phyloP scores from a whole-genome alignment of 2,329 filamentous ascomycete genomes.

The Pyricularia sp. region DNA sequence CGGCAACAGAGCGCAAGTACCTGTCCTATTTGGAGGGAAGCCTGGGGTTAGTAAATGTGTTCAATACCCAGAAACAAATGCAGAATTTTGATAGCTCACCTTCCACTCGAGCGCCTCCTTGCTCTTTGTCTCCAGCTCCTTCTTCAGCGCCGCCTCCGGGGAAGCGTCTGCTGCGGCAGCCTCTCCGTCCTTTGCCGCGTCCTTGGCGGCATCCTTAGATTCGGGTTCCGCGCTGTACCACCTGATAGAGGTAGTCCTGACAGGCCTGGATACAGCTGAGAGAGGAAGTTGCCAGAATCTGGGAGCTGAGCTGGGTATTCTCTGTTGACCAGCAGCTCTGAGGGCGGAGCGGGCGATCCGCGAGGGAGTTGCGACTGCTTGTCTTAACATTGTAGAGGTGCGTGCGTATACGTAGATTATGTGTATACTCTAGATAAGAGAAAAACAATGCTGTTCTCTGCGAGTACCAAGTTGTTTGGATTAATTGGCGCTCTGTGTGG shows the following conservation, averaged over 20 bases:
- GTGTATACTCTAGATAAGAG: neutral
- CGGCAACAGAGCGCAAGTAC: conserved; percentile 86
- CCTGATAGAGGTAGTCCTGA: conserved; percentile 18
- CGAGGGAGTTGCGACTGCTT: conserved; percentile 31
- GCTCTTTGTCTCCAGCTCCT: conserved; percentile 42
- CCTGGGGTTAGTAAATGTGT: neutral
- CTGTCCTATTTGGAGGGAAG: conserved; percentile 57
- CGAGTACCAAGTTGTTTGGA: neutral
- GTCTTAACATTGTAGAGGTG: conserved; percentile 31
- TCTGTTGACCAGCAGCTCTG: conserved; percentile 21
- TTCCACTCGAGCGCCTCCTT: conserved; percentile 65
- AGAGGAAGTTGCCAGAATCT: conserved; percentile 21
- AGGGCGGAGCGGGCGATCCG: conserved; percentile 33
- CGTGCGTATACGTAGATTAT: neutral
- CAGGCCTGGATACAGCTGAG: conserved; percentile 13
- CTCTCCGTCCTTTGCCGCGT: conserved; percentile 17
- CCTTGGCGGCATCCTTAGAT: conserved; percentile 16
- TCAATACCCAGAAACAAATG: too few species aligned
- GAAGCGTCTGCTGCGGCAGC: conserved; percentile 21
- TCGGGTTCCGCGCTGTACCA: conserved; percentile 41
- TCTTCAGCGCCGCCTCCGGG: conserved; percentile 33
- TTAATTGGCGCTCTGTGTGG: too few species aligned
- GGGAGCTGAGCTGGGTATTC: conserved; percentile 20
- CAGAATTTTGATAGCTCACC: conserved; percentile 38
- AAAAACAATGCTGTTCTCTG: neutral